A percentile compares a stretch with the other conserved stretches of the same genome.
phyloP scores from a whole-genome alignment of 148 eudicot genomes.

The Talinum fruticosum region DNA sequence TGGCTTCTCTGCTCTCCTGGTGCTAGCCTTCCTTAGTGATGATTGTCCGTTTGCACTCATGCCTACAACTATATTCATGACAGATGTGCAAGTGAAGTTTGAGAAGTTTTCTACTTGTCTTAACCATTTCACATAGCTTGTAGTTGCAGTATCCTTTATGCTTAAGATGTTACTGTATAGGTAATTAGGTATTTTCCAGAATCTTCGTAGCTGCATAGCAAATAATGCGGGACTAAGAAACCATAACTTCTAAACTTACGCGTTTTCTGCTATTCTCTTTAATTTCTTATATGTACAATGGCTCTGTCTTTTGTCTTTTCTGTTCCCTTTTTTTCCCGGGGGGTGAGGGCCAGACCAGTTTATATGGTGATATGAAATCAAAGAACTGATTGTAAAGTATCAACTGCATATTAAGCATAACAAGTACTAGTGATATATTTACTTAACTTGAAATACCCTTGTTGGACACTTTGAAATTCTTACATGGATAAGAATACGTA shows the following conservation, averaged over 20 bases:
- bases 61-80: no score
- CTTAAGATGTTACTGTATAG: neutral
- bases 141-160: neutral
- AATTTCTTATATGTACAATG: neutral
- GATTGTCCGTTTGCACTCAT: neutral
- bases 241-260: no score
- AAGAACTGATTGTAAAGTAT: neutral
- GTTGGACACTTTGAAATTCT: neutral
- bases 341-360: neutral
- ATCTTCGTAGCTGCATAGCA: neutral
- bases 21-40: neutral
- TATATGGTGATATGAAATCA: neutral
- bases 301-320: neutral
- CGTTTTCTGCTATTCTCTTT: neutral
- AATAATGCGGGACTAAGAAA: no score
- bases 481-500: neutral
- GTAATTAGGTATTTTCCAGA: neutral
- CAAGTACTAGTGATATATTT: neutral
- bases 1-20: neutral
- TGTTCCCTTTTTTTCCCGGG: neutral
- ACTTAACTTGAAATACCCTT: neutral
- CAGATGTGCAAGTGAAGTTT: no score
- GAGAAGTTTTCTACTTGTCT: neutral
- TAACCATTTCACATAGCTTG: neutral
- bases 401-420: neutral